Evolutionary conservation across 2,329 filamentous ascomycete species (phyloP).

Genomic region (Cryphonectria japonica): DNA sequence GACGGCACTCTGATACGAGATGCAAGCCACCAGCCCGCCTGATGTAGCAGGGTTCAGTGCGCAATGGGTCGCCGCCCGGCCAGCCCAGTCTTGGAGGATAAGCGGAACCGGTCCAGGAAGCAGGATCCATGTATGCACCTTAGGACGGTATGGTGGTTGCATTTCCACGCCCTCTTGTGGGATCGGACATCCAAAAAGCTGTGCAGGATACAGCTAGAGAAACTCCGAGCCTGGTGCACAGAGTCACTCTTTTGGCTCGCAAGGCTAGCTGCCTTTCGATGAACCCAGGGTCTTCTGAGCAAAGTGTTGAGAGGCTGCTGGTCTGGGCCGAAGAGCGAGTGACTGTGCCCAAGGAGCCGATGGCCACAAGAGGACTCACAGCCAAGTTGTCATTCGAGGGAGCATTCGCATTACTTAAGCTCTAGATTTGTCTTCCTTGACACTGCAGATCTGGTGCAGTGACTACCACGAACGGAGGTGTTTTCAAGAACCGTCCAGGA

Average conservation of each 20-base stretch:
- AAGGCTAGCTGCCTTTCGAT: neutral
- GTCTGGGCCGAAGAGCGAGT: neutral
- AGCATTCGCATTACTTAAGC: neutral
- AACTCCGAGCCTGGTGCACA: neutral
- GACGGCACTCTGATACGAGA: slow-evolving; percentile 10
- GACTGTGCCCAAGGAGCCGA: neutral
- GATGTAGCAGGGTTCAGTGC: neutral
- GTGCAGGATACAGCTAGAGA: neutral
- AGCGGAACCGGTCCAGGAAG: neutral
- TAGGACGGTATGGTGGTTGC: neutral
- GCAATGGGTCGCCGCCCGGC: neutral
- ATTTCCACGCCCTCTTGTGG: neutral
- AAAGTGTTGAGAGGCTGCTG: neutral
- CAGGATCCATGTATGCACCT: neutral
- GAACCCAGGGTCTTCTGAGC: neutral
- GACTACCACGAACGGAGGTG: neutral
- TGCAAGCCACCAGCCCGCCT: slow-evolving; percentile 17
- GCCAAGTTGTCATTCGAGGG: neutral
- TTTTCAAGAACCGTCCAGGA: neutral
- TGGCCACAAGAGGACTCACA: neutral
- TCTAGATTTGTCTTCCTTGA: neutral
- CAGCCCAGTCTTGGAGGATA: neutral
- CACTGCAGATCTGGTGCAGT: slow-evolving; percentile 6
- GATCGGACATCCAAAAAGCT: neutral
- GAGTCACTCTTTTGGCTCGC: neutral